Conservation (phyloP, 2,329 filamentous ascomycete genomes). For the Uncinocarpus reesii region DNA sequence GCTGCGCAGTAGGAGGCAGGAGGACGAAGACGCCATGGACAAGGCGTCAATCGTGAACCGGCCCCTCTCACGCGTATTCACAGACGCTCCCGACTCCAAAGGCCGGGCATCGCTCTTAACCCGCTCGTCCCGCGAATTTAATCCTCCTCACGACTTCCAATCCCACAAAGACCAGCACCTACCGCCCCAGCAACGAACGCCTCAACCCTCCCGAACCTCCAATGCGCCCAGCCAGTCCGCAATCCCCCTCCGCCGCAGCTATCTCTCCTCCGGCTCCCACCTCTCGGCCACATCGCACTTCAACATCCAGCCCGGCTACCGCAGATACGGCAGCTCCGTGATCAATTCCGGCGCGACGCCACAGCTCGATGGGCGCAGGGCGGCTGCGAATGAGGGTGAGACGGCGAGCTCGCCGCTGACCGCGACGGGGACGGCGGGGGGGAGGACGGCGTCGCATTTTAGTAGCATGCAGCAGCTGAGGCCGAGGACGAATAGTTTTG, state of each 20-base stretch:
- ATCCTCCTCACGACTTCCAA: slow-evolving; percentile 20
- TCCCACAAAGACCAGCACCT: slow-evolving; percentile 17
- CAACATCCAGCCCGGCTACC: slow-evolving; percentile 36
- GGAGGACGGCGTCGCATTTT: slow-evolving; percentile 26
- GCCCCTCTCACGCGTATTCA: slow-evolving; percentile 36
- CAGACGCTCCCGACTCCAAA: slow-evolving; percentile 24
- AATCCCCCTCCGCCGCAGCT: slow-evolving; percentile 32
- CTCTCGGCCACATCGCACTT: slow-evolving; percentile 30
- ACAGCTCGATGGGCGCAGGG: not conserved
- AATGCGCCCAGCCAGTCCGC: slow-evolving; percentile 25
- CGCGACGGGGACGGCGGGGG: not conserved
- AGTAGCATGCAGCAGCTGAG: slow-evolving; percentile 32
- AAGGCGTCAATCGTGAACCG: slow-evolving; percentile 26
- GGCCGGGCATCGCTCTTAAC: not conserved
- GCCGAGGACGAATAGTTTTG: slow-evolving; percentile 30
- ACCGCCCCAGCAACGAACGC: slow-evolving; percentile 12
- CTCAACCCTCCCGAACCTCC: slow-evolving; percentile 12
- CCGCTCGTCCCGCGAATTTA: slow-evolving; percentile 9
- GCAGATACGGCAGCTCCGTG: slow-evolving; percentile 24
- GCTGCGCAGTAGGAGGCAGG: slow-evolving; percentile 24
- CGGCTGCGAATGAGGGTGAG: not conserved
- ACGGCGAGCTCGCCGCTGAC: slow-evolving; percentile 8
- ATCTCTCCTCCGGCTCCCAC: slow-evolving; percentile 26
- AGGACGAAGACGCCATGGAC: slow-evolving; percentile 30
- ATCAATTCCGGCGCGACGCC: slow-evolving; percentile 8